A percentile compares a stretch with the other conserved stretches of the same genome.
phyloP scores from a whole-genome alignment of 805 yeast genomes.

The Blastobotrys attinorum region DNA sequence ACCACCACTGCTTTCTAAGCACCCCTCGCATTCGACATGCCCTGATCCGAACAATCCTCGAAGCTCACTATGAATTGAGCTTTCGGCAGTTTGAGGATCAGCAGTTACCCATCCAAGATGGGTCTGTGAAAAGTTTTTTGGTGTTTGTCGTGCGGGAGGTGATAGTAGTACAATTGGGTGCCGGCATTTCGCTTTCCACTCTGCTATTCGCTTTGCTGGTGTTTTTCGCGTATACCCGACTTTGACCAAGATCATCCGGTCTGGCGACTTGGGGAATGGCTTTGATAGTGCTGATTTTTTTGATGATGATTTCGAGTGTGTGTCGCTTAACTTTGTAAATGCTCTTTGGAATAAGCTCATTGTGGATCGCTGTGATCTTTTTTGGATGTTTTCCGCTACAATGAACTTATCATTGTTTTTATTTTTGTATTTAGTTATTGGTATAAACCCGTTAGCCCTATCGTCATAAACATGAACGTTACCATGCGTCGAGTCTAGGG shows the following conservation, averaged over 20 bases:
- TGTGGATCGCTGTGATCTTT: background rate
- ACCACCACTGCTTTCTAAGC: conserved; percentile 15
- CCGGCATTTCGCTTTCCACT: conserved; percentile 25
- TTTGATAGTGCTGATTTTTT: background rate
- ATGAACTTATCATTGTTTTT: background rate
- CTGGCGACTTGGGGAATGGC: conserved; percentile 2
- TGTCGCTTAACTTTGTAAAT: no score
- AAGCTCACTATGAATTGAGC: conserved; percentile 17
- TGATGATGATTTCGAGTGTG: no score
- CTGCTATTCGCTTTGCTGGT: conserved; percentile 22
- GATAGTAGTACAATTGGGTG: conserved; percentile 19
- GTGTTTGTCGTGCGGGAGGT: conserved; percentile 12
- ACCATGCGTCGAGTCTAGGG: conserved; percentile 15
- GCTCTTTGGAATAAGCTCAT: no score
- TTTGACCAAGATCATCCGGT: conserved; percentile 19
- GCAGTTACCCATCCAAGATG: conserved; percentile 22
- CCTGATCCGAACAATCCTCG: conserved; percentile 22
- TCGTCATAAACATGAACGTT: conserved; percentile 22
- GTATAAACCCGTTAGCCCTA: conserved; percentile 10
- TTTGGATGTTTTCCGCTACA: background rate
- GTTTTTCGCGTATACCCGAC: conserved; percentile 25
- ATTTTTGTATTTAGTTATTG: background rate
- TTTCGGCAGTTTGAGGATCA: conserved; percentile 19
- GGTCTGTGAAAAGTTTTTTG: conserved; percentile 2
- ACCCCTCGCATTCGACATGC: conserved; percentile 24